phyloP scores from a whole-genome alignment of 1,284 basidiomycete species.

The Papiliotrema laurentii region DNA sequence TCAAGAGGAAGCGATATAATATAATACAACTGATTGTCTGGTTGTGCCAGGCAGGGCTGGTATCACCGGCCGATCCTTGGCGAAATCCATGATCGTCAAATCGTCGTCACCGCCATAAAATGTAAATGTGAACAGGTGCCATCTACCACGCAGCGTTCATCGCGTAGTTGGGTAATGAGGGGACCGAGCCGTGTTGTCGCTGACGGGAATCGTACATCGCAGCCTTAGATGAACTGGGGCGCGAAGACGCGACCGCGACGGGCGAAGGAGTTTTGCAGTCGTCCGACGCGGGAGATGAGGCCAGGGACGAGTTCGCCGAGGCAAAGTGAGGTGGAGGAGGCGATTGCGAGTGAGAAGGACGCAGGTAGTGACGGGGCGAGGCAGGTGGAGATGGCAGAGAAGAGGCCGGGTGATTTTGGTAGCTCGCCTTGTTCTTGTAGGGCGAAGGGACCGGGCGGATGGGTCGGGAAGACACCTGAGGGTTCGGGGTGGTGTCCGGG shows the following conservation, averaged over 20 bases:
- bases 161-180: background rate
- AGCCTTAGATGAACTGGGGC: background rate
- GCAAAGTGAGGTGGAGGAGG: slow-evolving; percentile 31
- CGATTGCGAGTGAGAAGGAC: background rate
- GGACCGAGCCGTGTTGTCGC: background rate
- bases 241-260: slow-evolving; percentile 21
- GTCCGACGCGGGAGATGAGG: slow-evolving; percentile 42
- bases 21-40: no score
- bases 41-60: no score
- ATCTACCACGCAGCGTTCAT: slow-evolving; percentile 11
- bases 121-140: background rate
- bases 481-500: slow-evolving; percentile 42
- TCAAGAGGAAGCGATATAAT: no score
- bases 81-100: no score
- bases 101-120: no score
- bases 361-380: slow-evolving; percentile 27
- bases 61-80: no score
- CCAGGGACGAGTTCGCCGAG: slow-evolving; percentile 38
- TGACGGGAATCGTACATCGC: background rate
- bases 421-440: slow-evolving; percentile 23
- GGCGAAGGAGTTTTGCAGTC: slow-evolving; percentile 47
- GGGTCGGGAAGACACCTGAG: slow-evolving; percentile 21
- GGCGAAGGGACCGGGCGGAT: slow-evolving; percentile 37
- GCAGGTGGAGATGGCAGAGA: slow-evolving; percentile 29
- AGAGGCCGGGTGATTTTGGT: slow-evolving; percentile 11